These are phyloP conservation scores for Tetracladium marchalianum DNA, from an alignment of 495 filamentous ascomycete genomes.

Conservation along the genomic window DNA sequence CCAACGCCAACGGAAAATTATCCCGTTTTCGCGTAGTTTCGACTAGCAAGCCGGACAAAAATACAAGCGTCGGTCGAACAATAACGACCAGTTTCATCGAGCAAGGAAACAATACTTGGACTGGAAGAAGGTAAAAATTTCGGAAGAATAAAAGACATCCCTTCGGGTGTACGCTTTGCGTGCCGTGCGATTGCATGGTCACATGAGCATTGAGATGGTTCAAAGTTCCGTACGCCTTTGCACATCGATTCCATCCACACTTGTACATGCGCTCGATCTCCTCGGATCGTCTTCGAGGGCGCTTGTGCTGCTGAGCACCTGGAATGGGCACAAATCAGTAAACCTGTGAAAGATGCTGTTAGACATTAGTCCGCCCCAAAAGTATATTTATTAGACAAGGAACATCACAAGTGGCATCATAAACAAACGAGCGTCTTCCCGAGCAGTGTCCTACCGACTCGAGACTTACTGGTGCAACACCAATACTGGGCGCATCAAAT, in stretches of 20 bases:
- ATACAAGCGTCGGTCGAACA: slow-evolving; percentile 1
- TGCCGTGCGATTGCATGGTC: slow-evolving; percentile 92
- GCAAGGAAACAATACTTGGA: too few relatives aligned
- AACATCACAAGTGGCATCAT: too few relatives aligned
- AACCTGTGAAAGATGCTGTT: slow-evolving; percentile 57
- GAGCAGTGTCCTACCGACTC: too few relatives aligned
- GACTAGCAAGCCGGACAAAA: slow-evolving; percentile 3
- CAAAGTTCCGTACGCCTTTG: slow-evolving; percentile 93
- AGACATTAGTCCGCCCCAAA: slow-evolving; percentile 8
- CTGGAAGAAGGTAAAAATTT: too few relatives aligned
- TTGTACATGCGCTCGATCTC: slow-evolving; percentile 99
- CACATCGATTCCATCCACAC: slow-evolving; percentile 95
- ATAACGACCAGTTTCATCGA: not conserved
- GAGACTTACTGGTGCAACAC: too few relatives aligned
- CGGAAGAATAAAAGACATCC: slow-evolving; percentile 39
- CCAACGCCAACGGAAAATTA: slow-evolving; percentile 15
- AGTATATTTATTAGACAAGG: not conserved
- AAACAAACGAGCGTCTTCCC: too few relatives aligned
- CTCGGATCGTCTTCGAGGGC: slow-evolving; percentile 87
- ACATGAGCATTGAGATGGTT: slow-evolving; percentile 97
- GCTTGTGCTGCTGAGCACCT: slow-evolving; percentile 94
- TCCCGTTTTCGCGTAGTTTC: not conserved
- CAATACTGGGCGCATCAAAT: too few relatives aligned
- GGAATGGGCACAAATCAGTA: slow-evolving; percentile 98
- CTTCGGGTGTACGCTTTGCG: slow-evolving; percentile 93